phyloP scores from a whole-genome alignment of 2,329 filamentous ascomycete species.

The Fusarium neocosmosporiellum region DNA sequence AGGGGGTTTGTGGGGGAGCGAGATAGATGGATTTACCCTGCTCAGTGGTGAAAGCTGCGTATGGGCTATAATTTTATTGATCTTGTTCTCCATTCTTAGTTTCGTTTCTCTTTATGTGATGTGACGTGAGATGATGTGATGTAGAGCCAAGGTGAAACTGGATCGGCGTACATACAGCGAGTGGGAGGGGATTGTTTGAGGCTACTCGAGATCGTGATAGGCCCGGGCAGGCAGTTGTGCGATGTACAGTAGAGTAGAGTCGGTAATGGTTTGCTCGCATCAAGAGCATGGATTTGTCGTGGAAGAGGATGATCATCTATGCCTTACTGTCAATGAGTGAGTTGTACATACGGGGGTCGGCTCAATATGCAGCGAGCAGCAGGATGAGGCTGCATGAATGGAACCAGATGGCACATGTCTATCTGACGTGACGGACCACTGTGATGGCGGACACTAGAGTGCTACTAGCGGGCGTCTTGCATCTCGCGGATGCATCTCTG shows the following conservation, averaged over 20 bases:
- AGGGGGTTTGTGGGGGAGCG: conserved; percentile 11
- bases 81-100: conserved; percentile 26
- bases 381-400: conserved; percentile 8
- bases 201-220: conserved; percentile 25
- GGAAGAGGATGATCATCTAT: not conserved
- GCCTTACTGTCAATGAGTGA: not conserved
- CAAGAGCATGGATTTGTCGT: conserved; percentile 29
- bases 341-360: not conserved
- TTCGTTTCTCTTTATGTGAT: not conserved
- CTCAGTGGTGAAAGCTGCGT: conserved; percentile 36
- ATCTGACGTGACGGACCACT: not conserved
- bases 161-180: conserved; percentile 13
- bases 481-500: not conserved
- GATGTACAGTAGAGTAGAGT: conserved; percentile 14
- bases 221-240: conserved; percentile 16
- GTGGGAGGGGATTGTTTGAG: conserved; percentile 23
- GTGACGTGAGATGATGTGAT: conserved; percentile 2
- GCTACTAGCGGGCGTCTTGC: not conserved
- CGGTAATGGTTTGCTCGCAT: conserved; percentile 24
- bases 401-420: not conserved
- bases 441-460: not conserved
- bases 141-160: conserved; percentile 20
- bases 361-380: not conserved
- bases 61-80: conserved; percentile 34
- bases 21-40: conserved; percentile 27